These are phyloP conservation scores for Pyrenophora graminea DNA, from an alignment of 2,329 filamentous ascomycete species.

Conservation along the genomic window DNA sequence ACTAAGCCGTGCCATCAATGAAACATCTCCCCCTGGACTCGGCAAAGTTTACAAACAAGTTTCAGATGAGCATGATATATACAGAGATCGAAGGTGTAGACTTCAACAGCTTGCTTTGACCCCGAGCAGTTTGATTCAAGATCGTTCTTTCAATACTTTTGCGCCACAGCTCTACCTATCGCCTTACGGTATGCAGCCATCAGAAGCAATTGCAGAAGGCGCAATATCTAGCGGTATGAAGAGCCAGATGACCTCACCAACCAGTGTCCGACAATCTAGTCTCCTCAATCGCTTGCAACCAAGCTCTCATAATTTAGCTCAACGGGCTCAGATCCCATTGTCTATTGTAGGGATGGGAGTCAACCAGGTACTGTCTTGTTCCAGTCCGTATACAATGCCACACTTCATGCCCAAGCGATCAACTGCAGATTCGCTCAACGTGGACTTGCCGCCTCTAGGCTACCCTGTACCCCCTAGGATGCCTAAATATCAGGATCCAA, in stretches of 20 bases:
- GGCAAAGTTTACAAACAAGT: too few relatives aligned
- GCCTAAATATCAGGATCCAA: too few relatives aligned
- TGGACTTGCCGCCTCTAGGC: slow-evolving; percentile 2
- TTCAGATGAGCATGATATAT: too few relatives aligned
- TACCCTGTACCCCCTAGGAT: too few relatives aligned
- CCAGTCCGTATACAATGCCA: neutral
- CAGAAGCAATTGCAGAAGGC: neutral
- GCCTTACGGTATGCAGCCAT: neutral
- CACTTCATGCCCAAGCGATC: neutral
- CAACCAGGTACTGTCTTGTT: neutral
- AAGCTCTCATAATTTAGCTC: neutral
- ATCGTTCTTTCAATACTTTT: too few relatives aligned
- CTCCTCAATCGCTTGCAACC: neutral
- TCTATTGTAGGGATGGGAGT: neutral
- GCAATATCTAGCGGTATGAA: neutral
- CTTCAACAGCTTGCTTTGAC: too few relatives aligned
- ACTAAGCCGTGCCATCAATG: too few relatives aligned
- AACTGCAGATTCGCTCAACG: neutral
- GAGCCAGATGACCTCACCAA: neutral
- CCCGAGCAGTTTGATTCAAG: too few relatives aligned
- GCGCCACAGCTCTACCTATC: too few relatives aligned
- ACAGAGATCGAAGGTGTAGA: too few relatives aligned
- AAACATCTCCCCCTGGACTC: too few relatives aligned
- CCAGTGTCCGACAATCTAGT: neutral
- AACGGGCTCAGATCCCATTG: neutral